phyloP scores from a whole-genome alignment of 2,329 filamentous ascomycete genomes.

The Aschersonia sp. region DNA sequence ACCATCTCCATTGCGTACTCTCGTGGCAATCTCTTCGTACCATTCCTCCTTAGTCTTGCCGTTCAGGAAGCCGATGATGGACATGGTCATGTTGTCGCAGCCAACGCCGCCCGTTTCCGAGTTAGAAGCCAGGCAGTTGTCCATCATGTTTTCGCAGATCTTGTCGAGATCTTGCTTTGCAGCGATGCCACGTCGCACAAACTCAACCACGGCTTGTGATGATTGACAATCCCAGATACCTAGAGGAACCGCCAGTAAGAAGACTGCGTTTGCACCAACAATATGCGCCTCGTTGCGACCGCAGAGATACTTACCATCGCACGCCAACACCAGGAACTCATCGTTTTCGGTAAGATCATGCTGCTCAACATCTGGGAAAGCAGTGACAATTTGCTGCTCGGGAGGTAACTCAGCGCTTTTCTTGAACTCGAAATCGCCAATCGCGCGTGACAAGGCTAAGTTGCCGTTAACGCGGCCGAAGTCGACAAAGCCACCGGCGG shows the following conservation, averaged over 20 bases:
- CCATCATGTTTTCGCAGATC: slow-evolving; percentile 99
- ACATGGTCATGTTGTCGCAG: slow-evolving; percentile 99
- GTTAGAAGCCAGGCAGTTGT: slow-evolving; percentile 96
- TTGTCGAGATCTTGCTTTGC: slow-evolving; percentile 88
- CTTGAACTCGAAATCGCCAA: slow-evolving; percentile 99
- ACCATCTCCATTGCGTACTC: slow-evolving; percentile 92
- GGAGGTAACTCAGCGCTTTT: slow-evolving; percentile 93
- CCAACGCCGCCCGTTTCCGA: slow-evolving; percentile 95
- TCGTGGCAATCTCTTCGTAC: slow-evolving; percentile 90
- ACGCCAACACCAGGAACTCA: slow-evolving; percentile 87
- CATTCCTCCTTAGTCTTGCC: slow-evolving; percentile 94
- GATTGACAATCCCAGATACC: slow-evolving; percentile 99
- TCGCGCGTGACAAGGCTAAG: slow-evolving; percentile 86
- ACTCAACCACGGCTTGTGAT: slow-evolving; percentile 92
- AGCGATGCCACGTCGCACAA: slow-evolving; percentile 89
- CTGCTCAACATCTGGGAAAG: slow-evolving; percentile 83
- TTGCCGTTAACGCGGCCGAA: slow-evolving; percentile 98
- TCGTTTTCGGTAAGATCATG: slow-evolving; percentile 89
- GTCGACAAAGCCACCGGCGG: slow-evolving; percentile 93
- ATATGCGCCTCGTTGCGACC: too few relatives aligned
- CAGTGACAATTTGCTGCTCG: slow-evolving; percentile 98
- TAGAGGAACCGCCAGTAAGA: slow-evolving; percentile 20
- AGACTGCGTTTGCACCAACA: background rate
- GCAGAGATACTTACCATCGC: slow-evolving; percentile 53
- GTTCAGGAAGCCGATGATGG: slow-evolving; percentile 74